phyloP scores from a whole-genome alignment of 2,329 filamentous ascomycete genomes.

The Aspergillus cejpii region DNA sequence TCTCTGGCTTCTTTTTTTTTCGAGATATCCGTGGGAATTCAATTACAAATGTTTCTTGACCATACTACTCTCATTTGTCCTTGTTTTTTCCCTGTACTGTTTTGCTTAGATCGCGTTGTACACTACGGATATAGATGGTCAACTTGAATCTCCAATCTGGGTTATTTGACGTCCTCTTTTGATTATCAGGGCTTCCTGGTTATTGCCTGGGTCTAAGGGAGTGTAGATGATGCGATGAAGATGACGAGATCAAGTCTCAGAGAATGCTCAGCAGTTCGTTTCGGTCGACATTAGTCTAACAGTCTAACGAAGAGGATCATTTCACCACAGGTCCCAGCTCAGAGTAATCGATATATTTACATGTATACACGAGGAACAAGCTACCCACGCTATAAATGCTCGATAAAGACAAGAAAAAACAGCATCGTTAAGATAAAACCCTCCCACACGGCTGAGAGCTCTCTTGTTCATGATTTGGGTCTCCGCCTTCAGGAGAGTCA shows the following conservation, averaged over 20 bases:
- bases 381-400: constrained; percentile 16
- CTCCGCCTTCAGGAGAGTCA: neutral
- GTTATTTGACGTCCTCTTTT: neutral
- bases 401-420: constrained; percentile 4
- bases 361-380: constrained; percentile 3
- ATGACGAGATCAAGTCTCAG: no score
- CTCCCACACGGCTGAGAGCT: neutral
- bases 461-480: constrained; percentile 1
- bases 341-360: constrained; percentile 10
- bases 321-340: no score
- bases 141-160: neutral
- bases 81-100: neutral
- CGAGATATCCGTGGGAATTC: neutral
- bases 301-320: no score
- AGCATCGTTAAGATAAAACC: neutral
- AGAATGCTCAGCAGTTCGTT: no score
- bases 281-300: no score
- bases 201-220: no score
- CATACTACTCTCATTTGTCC: neutral
- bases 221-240: no score
- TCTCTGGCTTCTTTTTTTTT: neutral
- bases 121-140: neutral
- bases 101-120: no score
- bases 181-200: no score
- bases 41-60: neutral